These are phyloP conservation scores for Aurantiochytrium sp. DNA, from an alignment of 108 stramenopile species.

Conservation along the genomic window DNA sequence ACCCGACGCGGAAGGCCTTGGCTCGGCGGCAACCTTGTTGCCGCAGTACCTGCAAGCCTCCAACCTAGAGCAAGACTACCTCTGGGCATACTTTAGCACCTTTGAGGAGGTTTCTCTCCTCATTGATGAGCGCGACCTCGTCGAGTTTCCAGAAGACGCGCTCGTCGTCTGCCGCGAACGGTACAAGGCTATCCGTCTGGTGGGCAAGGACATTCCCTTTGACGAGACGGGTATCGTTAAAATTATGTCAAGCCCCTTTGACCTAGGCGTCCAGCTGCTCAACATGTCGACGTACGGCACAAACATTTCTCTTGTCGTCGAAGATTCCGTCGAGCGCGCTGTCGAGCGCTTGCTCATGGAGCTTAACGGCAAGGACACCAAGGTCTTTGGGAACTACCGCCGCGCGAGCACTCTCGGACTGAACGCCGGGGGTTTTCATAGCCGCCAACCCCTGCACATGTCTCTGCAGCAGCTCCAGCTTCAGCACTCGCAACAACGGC, in stretches of 20 bases:
- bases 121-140: background rate
- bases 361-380: conserved; percentile 14
- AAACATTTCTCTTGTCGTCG: background rate
- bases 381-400: background rate
- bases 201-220: conserved; percentile 17
- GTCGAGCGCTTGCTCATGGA: background rate
- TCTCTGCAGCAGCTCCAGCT: no score
- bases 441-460: no score
- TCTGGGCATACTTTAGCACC: conserved; percentile 9
- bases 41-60: background rate
- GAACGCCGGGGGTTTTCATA: no score
- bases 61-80: background rate
- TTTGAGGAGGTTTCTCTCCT: background rate
- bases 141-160: background rate
- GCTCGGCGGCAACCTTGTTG: background rate
- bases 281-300: background rate
- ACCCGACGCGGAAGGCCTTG: background rate
- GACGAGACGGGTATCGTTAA: background rate
- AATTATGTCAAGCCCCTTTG: conserved; percentile 2
- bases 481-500: no score
- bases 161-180: background rate
- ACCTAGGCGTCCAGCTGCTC: background rate
- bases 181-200: background rate
- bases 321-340: background rate
- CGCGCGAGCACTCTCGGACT: background rate